Evolutionary conservation across 352 stramenopile species (phyloP), one percentile per base, ranked within the genome.

Genomic region (Pythium grandisporangium): DNA sequence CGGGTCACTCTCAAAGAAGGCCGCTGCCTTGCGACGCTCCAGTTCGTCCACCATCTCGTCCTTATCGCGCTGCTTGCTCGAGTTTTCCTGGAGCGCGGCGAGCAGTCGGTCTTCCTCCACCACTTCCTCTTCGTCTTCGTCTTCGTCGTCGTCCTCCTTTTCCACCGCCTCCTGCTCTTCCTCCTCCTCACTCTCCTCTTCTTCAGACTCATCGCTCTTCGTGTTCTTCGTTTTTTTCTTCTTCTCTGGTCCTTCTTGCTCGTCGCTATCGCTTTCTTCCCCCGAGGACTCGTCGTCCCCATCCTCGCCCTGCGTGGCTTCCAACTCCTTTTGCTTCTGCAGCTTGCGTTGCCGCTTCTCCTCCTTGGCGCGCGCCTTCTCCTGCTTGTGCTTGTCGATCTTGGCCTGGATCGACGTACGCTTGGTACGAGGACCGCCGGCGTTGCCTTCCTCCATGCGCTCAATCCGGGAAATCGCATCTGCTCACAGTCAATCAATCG

Each of bases 401-500:
- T 94, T 91, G 29, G 73, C 54, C 58, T 93, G 78, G 30, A 92
- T 86, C 0, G 77, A 82, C 58, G 79, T 92, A 39, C 72, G 69
- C 54, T 87, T 84, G 37, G 74, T 84, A 20, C 58, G 61, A 30
- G 70, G 70, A 36, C 48, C 58, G 37, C 45, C 62, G 52, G 42
- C 50, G 8, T 8, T 32, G 29, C 33, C 47, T 34, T 66, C 53
- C 42, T 93, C 78, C 65, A 87, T 76, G 32, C 70, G 61, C 46
- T 92, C 75, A 37, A 93, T 90, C 37, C 75, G 70, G 17, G 81
- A 90, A 41, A 95, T 94, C 23, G 76, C 75, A 33, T 89, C 64
- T 72, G 37, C 6, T 27, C 14, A 34, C 17, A 5, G 19, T 32
- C 27, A 32, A 14, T 32, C 27, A 8, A 32, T 14, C 27, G 27